Evolutionary conservation across 768 basidiomycete genomes (phyloP), one percentile per base, ranked within the genome.

Genomic region (Russula abietina): DNA sequence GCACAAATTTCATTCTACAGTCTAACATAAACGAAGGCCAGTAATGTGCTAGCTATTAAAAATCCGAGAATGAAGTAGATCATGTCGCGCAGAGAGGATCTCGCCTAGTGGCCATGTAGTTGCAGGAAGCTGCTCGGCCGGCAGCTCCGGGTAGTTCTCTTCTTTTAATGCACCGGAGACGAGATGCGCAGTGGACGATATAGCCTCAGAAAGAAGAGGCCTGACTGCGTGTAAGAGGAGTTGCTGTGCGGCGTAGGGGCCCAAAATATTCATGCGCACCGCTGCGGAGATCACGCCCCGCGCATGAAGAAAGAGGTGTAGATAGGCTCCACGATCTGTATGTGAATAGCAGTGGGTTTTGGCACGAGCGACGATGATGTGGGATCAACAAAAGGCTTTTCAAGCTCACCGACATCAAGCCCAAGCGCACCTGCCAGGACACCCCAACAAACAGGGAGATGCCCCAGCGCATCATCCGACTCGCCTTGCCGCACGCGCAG

Each of bases 81-180:
- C 96, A 73, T 99, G 97, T 62, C 97, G 80, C 45, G 85, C 83
- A 39, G 89, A 86, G 32, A 98, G 79, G 45, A 98, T 88, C 75
- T 99, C 97, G 19, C 94, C 95, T 22, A 99, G 73, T 0, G 96
- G 97, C 96, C 96, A 98, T 17, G 92, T 98, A 69, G 86, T 93
- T 41, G 88, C 87, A 4, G 95, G 93, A 38, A 64, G 51, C 39
- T 26, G 62, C 26, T 66, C 65, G 4, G 59, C 53, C 19, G 41
- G 46, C 4, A 24, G 17, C 48, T 55, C 65, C 26, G 3, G 8
- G 0, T 85, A 88, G 12, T 76, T 70, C 1, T 55, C 70, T 28
- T 69, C 51, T 19, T 59, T 63, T 33, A 68, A 28, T 3, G 54
- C 64, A 54, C 71, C 71, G 19, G 62, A 60, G 11, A 62, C 45